Conservation (phyloP, 2,329 filamentous ascomycete genomes). For the Scytalidium sp. region DNA sequence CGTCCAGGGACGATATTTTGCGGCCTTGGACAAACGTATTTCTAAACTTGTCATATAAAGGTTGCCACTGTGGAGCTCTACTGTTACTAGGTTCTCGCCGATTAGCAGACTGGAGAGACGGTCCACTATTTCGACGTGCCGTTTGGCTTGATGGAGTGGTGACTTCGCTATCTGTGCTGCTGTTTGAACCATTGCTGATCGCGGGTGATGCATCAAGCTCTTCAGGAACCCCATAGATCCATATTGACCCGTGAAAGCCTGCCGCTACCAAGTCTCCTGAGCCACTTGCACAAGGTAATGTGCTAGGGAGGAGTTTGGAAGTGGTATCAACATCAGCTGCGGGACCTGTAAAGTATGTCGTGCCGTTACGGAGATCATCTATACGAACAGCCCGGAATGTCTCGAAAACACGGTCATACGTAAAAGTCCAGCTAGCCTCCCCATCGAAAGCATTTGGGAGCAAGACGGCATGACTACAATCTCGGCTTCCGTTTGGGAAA, state of each 20-base stretch:
- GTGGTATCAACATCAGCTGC: constrained; percentile 48
- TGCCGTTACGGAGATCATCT: constrained; percentile 71
- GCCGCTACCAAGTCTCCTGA: constrained; percentile 70
- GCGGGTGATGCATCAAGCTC: constrained; percentile 63
- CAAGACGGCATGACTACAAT: constrained; percentile 74
- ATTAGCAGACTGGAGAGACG: constrained; percentile 21
- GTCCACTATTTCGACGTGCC: constrained; percentile 25
- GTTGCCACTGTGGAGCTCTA: constrained; percentile 64
- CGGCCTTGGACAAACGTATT: constrained; percentile 69
- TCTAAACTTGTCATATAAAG: constrained; percentile 63
- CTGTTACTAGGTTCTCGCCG: constrained; percentile 15
- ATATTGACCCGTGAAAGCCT: constrained; percentile 71
- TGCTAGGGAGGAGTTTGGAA: constrained; percentile 63
- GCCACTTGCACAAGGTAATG: constrained; percentile 66
- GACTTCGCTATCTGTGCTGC: constrained; percentile 26
- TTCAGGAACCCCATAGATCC: constrained; percentile 76
- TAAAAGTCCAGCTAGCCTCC: constrained; percentile 73
- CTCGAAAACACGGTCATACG: constrained; percentile 73
- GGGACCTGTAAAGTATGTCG: constrained; percentile 76
- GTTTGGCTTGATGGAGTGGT: constrained; percentile 20
- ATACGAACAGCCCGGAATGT: constrained; percentile 75
- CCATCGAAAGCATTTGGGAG: constrained; percentile 44
- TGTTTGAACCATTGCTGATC: constrained; percentile 21
- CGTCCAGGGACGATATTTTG: constrained; percentile 62
- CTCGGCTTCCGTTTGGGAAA: constrained; percentile 76